Base-by-base conservation (phyloP, 2,329 filamentous ascomycete species). In the Akanthomyces uredinophilus region DNA sequence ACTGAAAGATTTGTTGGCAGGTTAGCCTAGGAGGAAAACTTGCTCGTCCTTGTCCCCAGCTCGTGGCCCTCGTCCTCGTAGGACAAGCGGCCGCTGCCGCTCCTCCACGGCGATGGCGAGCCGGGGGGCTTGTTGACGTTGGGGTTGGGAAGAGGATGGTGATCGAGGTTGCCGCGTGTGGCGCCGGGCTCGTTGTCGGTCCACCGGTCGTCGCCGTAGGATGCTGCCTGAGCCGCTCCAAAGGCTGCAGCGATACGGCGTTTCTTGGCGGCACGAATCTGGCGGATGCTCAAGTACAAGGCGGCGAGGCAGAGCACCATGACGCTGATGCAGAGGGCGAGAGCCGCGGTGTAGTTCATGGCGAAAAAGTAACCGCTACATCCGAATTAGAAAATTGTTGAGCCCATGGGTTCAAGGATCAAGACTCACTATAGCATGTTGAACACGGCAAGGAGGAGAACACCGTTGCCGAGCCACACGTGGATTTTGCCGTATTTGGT, bases 291-390 rank as follows among this genome's bases (percentile, higher is more conserved):
- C 50, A 75, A 69, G 57, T 77, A 66, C 24, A 81, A 66, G 53
- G 79, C 70, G 37, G 74, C 70, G 5, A 82, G 70, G 64, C 78
- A 70, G 43, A 80, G 55, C 51, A 81, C 71, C 53, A 83, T 71
- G 37, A 83, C 70, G 37, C 83, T 51, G 22, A 63, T 56, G 51
- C 57, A 59, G 27, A 60, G 39, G 22, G 57, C 56, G 29, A 63
- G 41, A 1, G 58, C 58, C 63, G 78, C 79, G 51, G 70, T 71
- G n/a, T 75, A 67, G 59, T 81, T 81, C 16, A 80, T 73, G 3
- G 85, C 83, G 58, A 87, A 81, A 0, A 78, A 76, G 68, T 87
- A 86, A 27, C 86, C 86, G 5, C 82, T 84, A 54, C 10, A 46
- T 18, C 29, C 8, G 8, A 11, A 6, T 62, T 1, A 60, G 29